A percentile compares a stretch with the other conserved stretches of the same genome.
Evolutionary conservation across 345 rosid species (phyloP).

Genomic region (Arabidopsis suecica): DNA sequence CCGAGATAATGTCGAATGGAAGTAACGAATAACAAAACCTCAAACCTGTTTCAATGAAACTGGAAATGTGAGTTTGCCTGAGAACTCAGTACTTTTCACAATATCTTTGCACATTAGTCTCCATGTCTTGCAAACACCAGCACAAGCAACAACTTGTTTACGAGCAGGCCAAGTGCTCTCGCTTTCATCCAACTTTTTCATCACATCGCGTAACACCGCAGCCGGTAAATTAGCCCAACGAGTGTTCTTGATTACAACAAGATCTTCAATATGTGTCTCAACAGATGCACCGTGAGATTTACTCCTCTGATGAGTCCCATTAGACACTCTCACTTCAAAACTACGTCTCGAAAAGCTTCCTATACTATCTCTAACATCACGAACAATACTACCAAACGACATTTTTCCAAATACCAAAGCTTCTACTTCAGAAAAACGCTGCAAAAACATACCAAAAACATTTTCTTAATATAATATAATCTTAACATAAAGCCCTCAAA

Average conservation of each 20-base stretch:
- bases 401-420: conserved; percentile 60
- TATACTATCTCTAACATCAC: conserved; percentile 79
- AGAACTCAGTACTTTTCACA: conserved; percentile 65
- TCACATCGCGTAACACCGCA: conserved; percentile 71
- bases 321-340: conserved; percentile 66
- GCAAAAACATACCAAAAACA: not conserved
- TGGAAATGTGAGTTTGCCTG: conserved; percentile 79
- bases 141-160: conserved; percentile 79
- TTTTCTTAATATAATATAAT: not conserved
- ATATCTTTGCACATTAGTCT: conserved; percentile 82
- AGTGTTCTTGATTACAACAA: conserved; percentile 55
- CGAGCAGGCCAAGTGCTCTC: conserved; percentile 84
- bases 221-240: conserved; percentile 86
- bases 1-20: not conserved
- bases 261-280: conserved; percentile 55
- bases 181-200: conserved; percentile 76
- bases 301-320: conserved; percentile 57
- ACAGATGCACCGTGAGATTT: conserved; percentile 64
- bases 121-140: conserved; percentile 83
- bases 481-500: not conserved
- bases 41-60: conserved; percentile 81
- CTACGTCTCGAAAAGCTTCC: conserved; percentile 85
- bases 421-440: conserved; percentile 43
- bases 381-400: conserved; percentile 83
- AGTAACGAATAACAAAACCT: not conserved